phyloP scores from a whole-genome alignment of 2,329 filamentous ascomycete genomes.

The Stagonosporopsis tanaceti region DNA sequence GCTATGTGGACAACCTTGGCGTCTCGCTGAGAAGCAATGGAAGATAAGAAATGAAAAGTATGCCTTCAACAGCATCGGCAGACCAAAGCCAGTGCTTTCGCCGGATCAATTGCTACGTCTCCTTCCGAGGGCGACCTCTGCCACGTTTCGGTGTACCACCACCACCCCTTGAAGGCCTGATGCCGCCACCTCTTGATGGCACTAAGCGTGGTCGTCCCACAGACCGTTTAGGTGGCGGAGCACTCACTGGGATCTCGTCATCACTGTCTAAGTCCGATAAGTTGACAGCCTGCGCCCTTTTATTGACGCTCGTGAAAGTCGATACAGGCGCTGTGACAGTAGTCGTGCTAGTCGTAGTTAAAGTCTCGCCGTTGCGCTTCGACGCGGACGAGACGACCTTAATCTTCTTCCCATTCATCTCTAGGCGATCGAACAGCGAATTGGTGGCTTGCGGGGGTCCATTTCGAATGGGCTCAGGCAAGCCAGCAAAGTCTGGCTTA shows the following conservation, averaged over 20 bases:
- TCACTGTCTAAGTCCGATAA: slow-evolving; percentile 42
- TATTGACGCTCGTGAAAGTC: slow-evolving; percentile 31
- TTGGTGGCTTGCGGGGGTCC: slow-evolving; percentile 33
- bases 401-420: slow-evolving; percentile 47
- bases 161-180: slow-evolving; percentile 35
- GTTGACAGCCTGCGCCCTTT: slow-evolving; percentile 24
- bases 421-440: slow-evolving; percentile 39
- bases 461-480: slow-evolving; percentile 10
- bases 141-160: slow-evolving; percentile 33
- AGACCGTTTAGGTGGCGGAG: slow-evolving; percentile 30
- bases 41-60: background rate
- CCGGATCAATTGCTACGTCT: slow-evolving; percentile 5
- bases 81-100: background rate
- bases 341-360: slow-evolving; percentile 25
- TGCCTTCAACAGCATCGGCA: no score
- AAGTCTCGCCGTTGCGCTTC: slow-evolving; percentile 25
- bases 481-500: background rate
- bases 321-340: slow-evolving; percentile 23
- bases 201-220: slow-evolving; percentile 30
- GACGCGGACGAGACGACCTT: slow-evolving; percentile 41
- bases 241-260: slow-evolving; percentile 44
- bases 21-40: slow-evolving; percentile 8
- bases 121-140: slow-evolving; percentile 39
- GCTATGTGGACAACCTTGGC: background rate
- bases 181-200: slow-evolving; percentile 16